Evolutionary conservation across 352 stramenopile species (phyloP).

Genomic region (Halophytophthora batemanensis): DNA sequence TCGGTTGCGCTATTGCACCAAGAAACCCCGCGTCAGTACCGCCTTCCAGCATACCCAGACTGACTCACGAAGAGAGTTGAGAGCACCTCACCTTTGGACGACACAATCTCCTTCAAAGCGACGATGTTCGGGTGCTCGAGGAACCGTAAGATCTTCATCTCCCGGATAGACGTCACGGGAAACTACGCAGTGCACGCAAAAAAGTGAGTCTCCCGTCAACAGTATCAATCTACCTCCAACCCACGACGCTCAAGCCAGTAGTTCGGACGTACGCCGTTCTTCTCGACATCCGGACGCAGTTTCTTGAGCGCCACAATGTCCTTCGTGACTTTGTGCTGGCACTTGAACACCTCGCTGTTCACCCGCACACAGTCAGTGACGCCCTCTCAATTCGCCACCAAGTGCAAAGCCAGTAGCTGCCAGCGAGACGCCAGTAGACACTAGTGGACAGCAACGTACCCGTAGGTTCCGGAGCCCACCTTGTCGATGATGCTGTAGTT

Average conservation of each 20-base stretch:
- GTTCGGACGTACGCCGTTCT: constrained; percentile 67
- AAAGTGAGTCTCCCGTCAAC: neutral
- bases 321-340: constrained; percentile 83
- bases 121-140: constrained; percentile 95
- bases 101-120: constrained; percentile 95
- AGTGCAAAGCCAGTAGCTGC: neutral
- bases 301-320: constrained; percentile 88
- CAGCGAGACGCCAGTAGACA: too few relatives aligned
- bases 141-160: constrained; percentile 98
- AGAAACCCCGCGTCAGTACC: constrained; percentile 7
- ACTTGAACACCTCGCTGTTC: constrained; percentile 84
- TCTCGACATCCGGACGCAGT: constrained; percentile 77
- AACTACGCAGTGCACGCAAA: constrained; percentile 53
- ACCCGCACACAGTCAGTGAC: constrained; percentile 7
- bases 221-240: neutral
- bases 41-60: neutral
- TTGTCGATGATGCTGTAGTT: constrained; percentile 89
- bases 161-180: constrained; percentile 93
- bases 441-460: constrained; percentile 56
- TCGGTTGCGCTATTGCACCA: constrained; percentile 45
- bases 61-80: neutral
- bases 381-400: neutral
- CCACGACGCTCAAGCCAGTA: neutral
- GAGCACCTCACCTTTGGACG: constrained; percentile 50
- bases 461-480: constrained; percentile 81